phyloP scores from a whole-genome alignment of 371 early-diverging fungal species.

The Lichtheimia ornata region DNA sequence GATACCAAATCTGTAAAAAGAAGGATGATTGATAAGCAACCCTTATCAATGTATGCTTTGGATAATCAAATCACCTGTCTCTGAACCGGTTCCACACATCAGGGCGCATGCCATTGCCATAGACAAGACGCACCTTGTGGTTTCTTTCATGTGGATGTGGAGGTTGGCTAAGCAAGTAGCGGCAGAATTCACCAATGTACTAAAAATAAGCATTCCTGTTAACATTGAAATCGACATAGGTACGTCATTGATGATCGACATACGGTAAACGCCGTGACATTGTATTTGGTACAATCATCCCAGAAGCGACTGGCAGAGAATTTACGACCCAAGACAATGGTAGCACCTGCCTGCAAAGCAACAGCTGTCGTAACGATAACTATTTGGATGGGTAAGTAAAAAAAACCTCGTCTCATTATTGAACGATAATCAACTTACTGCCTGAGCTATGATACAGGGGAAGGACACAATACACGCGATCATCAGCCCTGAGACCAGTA shows the following conservation, averaged over 20 bases:
- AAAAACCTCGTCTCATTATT: no score
- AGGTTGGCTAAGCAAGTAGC: constrained; percentile 61
- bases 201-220: constrained; percentile 9
- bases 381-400: constrained; percentile 1
- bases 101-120: constrained; percentile 74
- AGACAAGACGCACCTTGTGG: constrained; percentile 53
- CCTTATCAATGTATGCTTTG: no score
- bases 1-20: constrained; percentile 38
- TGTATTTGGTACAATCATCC: constrained; percentile 47
- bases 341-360: constrained; percentile 32
- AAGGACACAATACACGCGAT: constrained; percentile 50
- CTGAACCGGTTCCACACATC: constrained; percentile 70
- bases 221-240: not conserved
- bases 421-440: constrained; percentile 21
- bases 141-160: constrained; percentile 48
- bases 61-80: constrained; percentile 27
- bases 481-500: constrained; percentile 16
- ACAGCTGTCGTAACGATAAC: constrained; percentile 40
- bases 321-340: constrained; percentile 47
- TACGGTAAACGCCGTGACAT: constrained; percentile 42
- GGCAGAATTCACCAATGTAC: constrained; percentile 75
- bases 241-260: not conserved
- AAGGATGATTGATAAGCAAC: not conserved
- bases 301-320: constrained; percentile 54
- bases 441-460: constrained; percentile 58